Conservation (phyloP, 441 rosid genomes). For the Adansonia rubrostipa region DNA sequence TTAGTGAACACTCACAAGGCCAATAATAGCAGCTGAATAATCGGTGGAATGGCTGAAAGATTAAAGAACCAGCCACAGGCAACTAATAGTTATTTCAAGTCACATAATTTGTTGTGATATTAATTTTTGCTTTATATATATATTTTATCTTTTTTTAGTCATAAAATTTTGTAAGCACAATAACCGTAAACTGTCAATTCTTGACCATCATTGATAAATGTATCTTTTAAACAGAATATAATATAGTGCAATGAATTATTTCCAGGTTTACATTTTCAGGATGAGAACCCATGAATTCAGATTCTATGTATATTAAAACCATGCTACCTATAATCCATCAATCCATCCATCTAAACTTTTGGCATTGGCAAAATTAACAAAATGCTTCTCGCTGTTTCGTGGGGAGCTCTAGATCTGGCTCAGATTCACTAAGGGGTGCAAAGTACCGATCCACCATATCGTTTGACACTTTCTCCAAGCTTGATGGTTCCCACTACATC, state of each 20-base stretch:
- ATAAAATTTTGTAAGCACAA: slow-evolving; percentile 5
- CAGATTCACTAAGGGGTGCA: slow-evolving; percentile 55
- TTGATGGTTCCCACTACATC: slow-evolving; percentile 87
- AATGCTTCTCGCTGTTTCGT: slow-evolving; percentile 81
- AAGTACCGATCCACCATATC: slow-evolving; percentile 92
- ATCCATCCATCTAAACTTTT: not conserved
- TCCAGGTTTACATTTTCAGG: not conserved
- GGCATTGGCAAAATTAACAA: slow-evolving; percentile 34
- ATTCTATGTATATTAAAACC: not conserved
- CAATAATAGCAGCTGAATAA: slow-evolving; percentile 54
- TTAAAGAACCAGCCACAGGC: not conserved
- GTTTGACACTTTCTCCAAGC: slow-evolving; percentile 64
- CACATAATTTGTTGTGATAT: slow-evolving; percentile 1
- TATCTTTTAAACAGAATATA: not conserved
- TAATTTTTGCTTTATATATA: not conserved
- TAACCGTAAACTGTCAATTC: not conserved
- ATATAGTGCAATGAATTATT: not conserved
- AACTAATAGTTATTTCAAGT: not conserved
- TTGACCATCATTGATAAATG: not conserved
- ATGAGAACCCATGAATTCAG: not conserved
- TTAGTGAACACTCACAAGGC: slow-evolving; percentile 79
- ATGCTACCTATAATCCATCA: too few species aligned
- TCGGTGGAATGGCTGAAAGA: not conserved
- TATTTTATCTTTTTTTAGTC: not conserved
- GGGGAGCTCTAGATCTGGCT: slow-evolving; percentile 82